These are phyloP conservation scores for Haberlea rhodopensis DNA, from an alignment of 257 asterid species.

Conservation along the genomic window DNA sequence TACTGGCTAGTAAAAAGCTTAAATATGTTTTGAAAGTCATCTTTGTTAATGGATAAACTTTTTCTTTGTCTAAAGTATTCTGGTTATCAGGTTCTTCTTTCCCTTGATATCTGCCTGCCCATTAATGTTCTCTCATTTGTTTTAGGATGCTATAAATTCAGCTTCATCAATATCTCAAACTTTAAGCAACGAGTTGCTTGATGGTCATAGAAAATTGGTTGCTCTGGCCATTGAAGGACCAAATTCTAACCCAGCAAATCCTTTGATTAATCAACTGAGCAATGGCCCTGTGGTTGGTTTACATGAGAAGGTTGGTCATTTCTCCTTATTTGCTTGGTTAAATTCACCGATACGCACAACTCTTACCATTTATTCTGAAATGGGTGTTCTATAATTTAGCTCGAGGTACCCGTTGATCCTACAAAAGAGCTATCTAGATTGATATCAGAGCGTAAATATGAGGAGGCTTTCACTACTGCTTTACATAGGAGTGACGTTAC, in stretches of 20 bases:
- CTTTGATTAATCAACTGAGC: constrained; percentile 64
- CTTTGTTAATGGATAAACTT: neutral
- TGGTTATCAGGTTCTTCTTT: no score
- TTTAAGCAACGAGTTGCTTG: constrained; percentile 73
- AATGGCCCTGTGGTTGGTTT: constrained; percentile 59
- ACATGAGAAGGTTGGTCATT: constrained; percentile 32
- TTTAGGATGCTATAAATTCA: constrained; percentile 88
- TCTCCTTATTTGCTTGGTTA: constrained; percentile 11
- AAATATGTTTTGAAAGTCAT: neutral
- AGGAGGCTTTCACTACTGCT: constrained; percentile 48
- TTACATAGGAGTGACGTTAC: constrained; percentile 33
- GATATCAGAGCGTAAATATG: constrained; percentile 39
- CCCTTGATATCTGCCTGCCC: neutral
- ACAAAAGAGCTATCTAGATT: constrained; percentile 83
- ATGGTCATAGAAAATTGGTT: constrained; percentile 76
- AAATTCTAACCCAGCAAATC: constrained; percentile 57
- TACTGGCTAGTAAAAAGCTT: no score
- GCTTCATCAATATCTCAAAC: constrained; percentile 84
- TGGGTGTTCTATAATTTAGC: constrained; percentile 34
- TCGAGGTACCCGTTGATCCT: constrained; percentile 68
- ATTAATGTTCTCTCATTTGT: neutral
- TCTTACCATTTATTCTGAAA: constrained; percentile 22
- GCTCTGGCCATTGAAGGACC: constrained; percentile 79
- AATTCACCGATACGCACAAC: neutral
- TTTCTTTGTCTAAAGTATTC: constrained; percentile 2